phyloP scores from a whole-genome alignment of 805 yeast species.

The Starmerella khaoyaiensis region DNA sequence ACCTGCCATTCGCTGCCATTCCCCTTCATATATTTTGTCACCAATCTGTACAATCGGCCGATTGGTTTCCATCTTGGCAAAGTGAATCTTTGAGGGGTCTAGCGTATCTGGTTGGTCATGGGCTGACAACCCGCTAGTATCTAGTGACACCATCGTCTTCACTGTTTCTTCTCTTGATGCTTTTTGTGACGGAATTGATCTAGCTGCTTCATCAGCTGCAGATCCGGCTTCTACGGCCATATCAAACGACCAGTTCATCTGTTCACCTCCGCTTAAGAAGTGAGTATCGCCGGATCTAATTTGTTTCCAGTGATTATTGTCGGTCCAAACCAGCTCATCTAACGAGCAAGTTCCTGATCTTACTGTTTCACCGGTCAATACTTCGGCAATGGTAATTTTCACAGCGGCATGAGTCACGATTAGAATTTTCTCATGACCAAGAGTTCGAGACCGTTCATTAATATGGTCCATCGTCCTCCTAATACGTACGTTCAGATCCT shows the following conservation, averaged over 20 bases:
- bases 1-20: slow-evolving; percentile 69
- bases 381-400: slow-evolving; percentile 75
- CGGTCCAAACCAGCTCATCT: slow-evolving; percentile 40
- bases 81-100: slow-evolving; percentile 29
- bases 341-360: slow-evolving; percentile 79
- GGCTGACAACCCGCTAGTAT: slow-evolving; percentile 25
- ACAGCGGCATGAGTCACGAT: slow-evolving; percentile 91
- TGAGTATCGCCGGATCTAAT: slow-evolving; percentile 60
- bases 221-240: slow-evolving; percentile 76
- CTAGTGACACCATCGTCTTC: slow-evolving; percentile 42
- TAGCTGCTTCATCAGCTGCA: slow-evolving; percentile 52
- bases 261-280: slow-evolving; percentile 67
- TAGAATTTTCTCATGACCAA: slow-evolving; percentile 43
- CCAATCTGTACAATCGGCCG: slow-evolving; percentile 48
- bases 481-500: slow-evolving; percentile 55
- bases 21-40: slow-evolving; percentile 51
- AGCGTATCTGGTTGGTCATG: slow-evolving; percentile 11
- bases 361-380: slow-evolving; percentile 37
- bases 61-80: slow-evolving; percentile 43
- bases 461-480: slow-evolving; percentile 41
- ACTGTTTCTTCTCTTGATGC: slow-evolving; percentile 4
- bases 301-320: slow-evolving; percentile 42
- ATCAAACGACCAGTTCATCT: slow-evolving; percentile 54
- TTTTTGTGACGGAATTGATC: no score
- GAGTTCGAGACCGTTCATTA: slow-evolving; percentile 41